Percentiles rank a stretch among this genome's conserved stretches.
phyloP scores from a whole-genome alignment of 345 rosid genomes.

The Mangifera indica region DNA sequence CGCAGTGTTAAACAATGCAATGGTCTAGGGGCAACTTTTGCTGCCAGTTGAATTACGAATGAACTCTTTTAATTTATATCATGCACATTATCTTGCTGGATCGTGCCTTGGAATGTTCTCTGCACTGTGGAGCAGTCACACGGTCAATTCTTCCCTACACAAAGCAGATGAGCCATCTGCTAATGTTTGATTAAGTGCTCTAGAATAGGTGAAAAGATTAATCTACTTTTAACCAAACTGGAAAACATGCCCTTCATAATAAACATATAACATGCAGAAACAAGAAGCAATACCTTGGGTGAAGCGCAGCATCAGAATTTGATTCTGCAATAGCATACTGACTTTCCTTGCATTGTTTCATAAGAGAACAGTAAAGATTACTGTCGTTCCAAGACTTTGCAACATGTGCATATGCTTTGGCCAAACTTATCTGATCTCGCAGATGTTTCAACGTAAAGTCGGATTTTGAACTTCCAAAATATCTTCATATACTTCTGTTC shows the following conservation, averaged over 20 bases:
- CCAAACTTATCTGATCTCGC: constrained; percentile 92
- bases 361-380: constrained; percentile 52
- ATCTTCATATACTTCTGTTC: constrained; percentile 84
- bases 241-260: neutral
- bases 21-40: constrained; percentile 80
- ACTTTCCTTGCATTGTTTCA: constrained; percentile 56
- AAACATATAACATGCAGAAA: constrained; percentile 9
- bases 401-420: constrained; percentile 80
- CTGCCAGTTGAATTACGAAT: constrained; percentile 87
- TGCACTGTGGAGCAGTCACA: constrained; percentile 69
- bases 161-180: constrained; percentile 79
- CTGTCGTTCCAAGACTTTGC: constrained; percentile 66
- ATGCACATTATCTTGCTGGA: constrained; percentile 60
- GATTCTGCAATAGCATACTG: constrained; percentile 66
- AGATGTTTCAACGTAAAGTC: constrained; percentile 76
- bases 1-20: constrained; percentile 84
- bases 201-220: constrained; percentile 30
- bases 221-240: constrained; percentile 16
- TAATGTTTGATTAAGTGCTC: constrained; percentile 82
- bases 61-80: constrained; percentile 71
- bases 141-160: constrained; percentile 67
- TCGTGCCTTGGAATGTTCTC: constrained; percentile 74
- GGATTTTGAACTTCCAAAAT: constrained; percentile 69
- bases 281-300: constrained; percentile 51
- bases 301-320: constrained; percentile 72